phyloP scores from a whole-genome alignment of 1,284 basidiomycete species.

The Chalciporus sp. region DNA sequence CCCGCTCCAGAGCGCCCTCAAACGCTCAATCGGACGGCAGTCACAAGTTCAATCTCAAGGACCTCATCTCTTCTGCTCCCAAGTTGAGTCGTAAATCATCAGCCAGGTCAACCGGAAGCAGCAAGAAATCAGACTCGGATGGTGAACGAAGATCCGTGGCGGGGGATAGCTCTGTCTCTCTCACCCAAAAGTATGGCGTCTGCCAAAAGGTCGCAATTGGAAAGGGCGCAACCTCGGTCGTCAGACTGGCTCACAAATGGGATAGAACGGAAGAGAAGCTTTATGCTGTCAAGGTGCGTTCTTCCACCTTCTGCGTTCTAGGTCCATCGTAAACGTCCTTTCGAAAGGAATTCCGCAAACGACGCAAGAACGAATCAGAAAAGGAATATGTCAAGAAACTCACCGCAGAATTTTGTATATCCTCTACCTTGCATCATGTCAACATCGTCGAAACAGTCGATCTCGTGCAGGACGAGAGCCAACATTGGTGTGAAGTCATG shows the following conservation, averaged over 20 bases:
- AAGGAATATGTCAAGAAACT: slow-evolving; percentile 99
- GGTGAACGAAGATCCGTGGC: slow-evolving; percentile 59
- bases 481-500: slow-evolving; percentile 99
- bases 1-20: slow-evolving; percentile 42
- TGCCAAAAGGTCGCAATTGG: slow-evolving; percentile 98
- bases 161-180: slow-evolving; percentile 63
- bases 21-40: slow-evolving; percentile 59
- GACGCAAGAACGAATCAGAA: slow-evolving; percentile 97
- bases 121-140: slow-evolving; percentile 71
- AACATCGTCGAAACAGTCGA: slow-evolving; percentile 99
- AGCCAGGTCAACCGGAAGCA: slow-evolving; percentile 64
- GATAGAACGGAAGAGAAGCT: slow-evolving; percentile 95
- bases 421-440: slow-evolving; percentile 93
- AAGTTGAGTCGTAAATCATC: slow-evolving; percentile 76
- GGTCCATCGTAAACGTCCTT: slow-evolving; percentile 2
- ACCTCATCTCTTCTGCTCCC: slow-evolving; percentile 66
- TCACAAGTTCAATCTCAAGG: slow-evolving; percentile 83
- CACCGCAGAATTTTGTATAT: slow-evolving; percentile 99
- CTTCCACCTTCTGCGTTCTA: background rate
- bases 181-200: slow-evolving; percentile 94
- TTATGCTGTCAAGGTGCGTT: slow-evolving; percentile 93
- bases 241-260: slow-evolving; percentile 98
- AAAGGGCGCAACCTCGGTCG: slow-evolving; percentile 96
- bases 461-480: slow-evolving; percentile 94
- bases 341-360: slow-evolving; percentile 91